These are phyloP conservation scores for Avena atlantica DNA, from an alignment of 176 grass and related monocot species.

Conservation along the genomic window DNA sequence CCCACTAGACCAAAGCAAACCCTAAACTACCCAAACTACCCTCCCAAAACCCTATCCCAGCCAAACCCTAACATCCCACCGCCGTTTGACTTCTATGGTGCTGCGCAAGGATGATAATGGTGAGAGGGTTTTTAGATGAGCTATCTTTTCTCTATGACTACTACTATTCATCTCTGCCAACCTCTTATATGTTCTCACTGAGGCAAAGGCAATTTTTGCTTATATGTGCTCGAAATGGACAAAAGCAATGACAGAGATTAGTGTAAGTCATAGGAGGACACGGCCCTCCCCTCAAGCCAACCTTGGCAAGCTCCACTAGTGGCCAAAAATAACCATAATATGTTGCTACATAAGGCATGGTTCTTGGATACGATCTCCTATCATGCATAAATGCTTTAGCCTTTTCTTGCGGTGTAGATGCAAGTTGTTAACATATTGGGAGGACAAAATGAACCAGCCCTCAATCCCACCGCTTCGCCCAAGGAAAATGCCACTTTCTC, in stretches of 20 bases:
- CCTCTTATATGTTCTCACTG: background rate
- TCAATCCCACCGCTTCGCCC: background rate
- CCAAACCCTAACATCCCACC: no score
- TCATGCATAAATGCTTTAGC: background rate
- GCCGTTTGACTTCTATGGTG: no score
- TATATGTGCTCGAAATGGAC: slow-evolving; percentile 29
- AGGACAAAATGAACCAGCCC: background rate
- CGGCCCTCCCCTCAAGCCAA: no score
- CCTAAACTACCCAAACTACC: no score
- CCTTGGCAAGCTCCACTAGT: background rate
- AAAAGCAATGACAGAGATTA: background rate
- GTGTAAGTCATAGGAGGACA: no score
- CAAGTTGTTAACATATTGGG: background rate
- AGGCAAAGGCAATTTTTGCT: background rate
- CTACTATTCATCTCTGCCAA: no score
- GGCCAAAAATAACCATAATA: background rate
- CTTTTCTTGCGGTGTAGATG: background rate
- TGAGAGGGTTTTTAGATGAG: no score
- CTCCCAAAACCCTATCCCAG: no score
- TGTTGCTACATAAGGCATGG: background rate
- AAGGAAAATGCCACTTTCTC: no score
- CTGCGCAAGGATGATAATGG: no score
- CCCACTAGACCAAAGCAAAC: no score
- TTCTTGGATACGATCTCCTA: background rate
- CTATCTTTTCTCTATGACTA: no score